These are phyloP conservation scores for Hanseniaspora mollemarum DNA, from an alignment of 805 yeast species.

Conservation along the genomic window DNA sequence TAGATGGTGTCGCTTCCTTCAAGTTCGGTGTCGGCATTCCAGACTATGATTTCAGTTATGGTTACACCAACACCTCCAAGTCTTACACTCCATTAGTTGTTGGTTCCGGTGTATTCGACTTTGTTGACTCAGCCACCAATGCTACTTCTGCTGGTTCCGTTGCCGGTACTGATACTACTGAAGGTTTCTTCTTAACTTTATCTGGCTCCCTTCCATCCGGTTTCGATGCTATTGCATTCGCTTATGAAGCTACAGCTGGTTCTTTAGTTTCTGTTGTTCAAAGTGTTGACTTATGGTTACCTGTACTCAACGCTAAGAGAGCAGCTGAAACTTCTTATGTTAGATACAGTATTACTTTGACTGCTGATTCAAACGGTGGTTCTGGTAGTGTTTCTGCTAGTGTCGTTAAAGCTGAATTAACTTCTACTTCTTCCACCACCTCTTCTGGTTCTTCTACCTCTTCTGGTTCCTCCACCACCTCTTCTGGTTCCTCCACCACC, in stretches of 20 bases:
- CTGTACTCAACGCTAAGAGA: neutral
- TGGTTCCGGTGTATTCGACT: neutral
- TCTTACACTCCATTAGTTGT: neutral
- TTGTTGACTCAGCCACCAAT: neutral
- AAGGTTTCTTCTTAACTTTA: slow-evolving; percentile 10
- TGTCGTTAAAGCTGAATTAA: slow-evolving; percentile 4
- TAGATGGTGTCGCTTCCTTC: slow-evolving; percentile 6
- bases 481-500: neutral
- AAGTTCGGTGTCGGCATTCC: neutral
- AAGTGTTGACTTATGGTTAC: slow-evolving; percentile 11
- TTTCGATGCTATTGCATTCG: neutral
- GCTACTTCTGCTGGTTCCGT: neutral
- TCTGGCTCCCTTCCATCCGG: neutral
- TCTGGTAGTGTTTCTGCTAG: slow-evolving; percentile 5
- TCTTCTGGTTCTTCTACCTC: neutral
- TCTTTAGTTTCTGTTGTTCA: neutral
- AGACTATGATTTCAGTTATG: slow-evolving; percentile 1
- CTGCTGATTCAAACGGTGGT: slow-evolving; percentile 13
- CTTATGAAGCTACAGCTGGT: neutral
- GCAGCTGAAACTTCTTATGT: slow-evolving; percentile 6
- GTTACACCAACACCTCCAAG: neutral
- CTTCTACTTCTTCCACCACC: neutral
- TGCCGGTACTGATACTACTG: slow-evolving; percentile 5
- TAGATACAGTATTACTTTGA: slow-evolving; percentile 1
- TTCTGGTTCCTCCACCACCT: neutral